phyloP scores from a whole-genome alignment of 2,329 filamentous ascomycete species.

The Sordariomycetes sp. region DNA sequence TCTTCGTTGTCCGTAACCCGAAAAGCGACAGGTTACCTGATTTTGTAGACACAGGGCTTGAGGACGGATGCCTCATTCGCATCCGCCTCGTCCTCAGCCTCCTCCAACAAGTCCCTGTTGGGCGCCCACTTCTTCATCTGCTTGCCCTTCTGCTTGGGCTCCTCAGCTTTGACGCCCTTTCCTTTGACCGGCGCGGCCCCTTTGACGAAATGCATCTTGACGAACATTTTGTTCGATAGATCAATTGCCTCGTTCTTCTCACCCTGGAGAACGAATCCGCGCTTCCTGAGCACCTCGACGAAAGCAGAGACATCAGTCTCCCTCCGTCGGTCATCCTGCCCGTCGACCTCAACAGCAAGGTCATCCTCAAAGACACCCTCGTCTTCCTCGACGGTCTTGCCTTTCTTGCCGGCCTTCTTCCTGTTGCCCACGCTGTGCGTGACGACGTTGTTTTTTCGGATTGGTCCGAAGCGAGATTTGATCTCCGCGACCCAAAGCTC shows the following conservation, averaged over 20 bases:
- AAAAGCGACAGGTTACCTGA: too few species aligned
- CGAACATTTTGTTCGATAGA: conserved; percentile 94
- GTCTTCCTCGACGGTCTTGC: conserved; percentile 32
- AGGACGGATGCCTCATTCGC: conserved; percentile 57
- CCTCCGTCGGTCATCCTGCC: conserved; percentile 49
- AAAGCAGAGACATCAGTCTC: conserved; percentile 86
- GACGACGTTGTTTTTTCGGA: conserved; percentile 33
- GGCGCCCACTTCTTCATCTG: conserved; percentile 46
- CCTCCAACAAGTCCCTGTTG: conserved; percentile 37
- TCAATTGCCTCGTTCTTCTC: conserved; percentile 57
- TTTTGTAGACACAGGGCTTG: conserved; percentile 95
- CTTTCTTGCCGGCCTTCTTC: conserved; percentile 44
- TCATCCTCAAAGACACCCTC: conserved; percentile 43
- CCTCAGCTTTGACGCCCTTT: conserved; percentile 55
- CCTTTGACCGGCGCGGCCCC: conserved; percentile 64
- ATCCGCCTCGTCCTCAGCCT: conserved; percentile 50
- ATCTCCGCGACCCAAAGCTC: conserved; percentile 98
- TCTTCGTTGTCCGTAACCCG: too few species aligned
- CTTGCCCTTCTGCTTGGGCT: conserved; percentile 34
- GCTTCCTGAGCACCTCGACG: conserved; percentile 67
- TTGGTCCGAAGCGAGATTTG: conserved; percentile 70
- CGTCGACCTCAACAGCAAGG: conserved; percentile 63
- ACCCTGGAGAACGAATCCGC: conserved; percentile 77
- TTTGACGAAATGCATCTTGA: conserved; percentile 92
- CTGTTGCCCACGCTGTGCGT: conserved; percentile 65